These are phyloP conservation scores for Micractinium sp. DNA, from an alignment of 139 green algal genomes.

Conservation along the genomic window DNA sequence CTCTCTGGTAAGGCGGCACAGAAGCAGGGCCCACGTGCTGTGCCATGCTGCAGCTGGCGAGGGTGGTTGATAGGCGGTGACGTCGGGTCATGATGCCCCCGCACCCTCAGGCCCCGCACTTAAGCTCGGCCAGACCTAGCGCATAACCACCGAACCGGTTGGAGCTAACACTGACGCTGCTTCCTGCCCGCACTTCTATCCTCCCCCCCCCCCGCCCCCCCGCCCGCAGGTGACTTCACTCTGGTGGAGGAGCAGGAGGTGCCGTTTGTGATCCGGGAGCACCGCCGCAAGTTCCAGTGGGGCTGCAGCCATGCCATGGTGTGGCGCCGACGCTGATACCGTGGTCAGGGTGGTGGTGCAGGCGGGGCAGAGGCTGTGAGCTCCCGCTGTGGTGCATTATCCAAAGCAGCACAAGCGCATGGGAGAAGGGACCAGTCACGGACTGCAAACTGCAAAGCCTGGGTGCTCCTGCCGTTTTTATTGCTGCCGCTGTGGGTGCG, in stretches of 20 bases:
- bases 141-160: no score
- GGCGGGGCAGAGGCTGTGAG: no score
- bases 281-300: conserved; percentile 73
- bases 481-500: no score
- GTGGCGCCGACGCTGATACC: conserved; percentile 32
- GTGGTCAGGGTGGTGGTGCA: not conserved
- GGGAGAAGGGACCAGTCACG: no score
- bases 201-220: no score
- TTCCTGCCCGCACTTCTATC: not conserved
- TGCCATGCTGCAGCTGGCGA: not conserved
- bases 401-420: no score
- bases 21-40: not conserved
- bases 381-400: no score
- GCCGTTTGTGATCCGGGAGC: conserved; percentile 73
- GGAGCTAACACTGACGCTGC: not conserved
- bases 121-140: no score
- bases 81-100: not conserved
- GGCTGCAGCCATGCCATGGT: conserved; percentile 56
- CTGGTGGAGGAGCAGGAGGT: conserved; percentile 53
- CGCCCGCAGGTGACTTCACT: conserved; percentile 37
- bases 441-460: no score
- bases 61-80: not conserved
- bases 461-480: no score
- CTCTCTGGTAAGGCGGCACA: conserved; percentile 28
- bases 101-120: no score